phyloP scores from a whole-genome alignment of 495 filamentous ascomycete species.

The Trichoderma asperelloides region DNA sequence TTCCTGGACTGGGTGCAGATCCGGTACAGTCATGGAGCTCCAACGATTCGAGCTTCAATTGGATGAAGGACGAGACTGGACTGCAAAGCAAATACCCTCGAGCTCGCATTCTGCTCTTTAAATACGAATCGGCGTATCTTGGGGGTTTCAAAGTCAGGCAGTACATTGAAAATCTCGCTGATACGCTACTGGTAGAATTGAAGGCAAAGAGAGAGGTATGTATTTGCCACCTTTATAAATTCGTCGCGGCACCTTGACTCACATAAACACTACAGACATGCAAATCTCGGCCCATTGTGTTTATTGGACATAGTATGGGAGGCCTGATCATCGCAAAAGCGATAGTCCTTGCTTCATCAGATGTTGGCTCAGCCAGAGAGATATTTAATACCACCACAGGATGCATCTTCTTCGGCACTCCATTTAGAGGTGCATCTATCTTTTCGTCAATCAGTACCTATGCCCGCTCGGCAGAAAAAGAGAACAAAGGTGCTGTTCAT shows the following conservation, averaged over 20 bases:
- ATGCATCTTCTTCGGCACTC: constrained; percentile 29
- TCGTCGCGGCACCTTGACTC: constrained; percentile 8
- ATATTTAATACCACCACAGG: constrained; percentile 29
- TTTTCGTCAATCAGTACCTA: constrained; percentile 24
- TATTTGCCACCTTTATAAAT: not conserved
- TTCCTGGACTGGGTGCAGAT: constrained; percentile 56
- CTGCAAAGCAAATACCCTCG: constrained; percentile 21
- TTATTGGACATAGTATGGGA: constrained; percentile 51
- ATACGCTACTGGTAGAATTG: constrained; percentile 21
- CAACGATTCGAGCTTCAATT: constrained; percentile 43
- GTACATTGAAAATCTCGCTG: constrained; percentile 24
- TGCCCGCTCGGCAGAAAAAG: constrained; percentile 21
- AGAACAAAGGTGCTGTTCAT: constrained; percentile 16
- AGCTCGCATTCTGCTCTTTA: constrained; percentile 23
- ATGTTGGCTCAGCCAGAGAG: constrained; percentile 20
- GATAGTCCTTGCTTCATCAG: constrained; percentile 16
- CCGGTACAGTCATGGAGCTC: constrained; percentile 54
- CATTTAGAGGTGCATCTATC: constrained; percentile 23
- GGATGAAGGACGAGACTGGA: constrained; percentile 35
- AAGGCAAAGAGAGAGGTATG: constrained; percentile 20
- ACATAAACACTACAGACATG: constrained; percentile 23
- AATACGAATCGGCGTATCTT: constrained; percentile 25
- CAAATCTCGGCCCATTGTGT: constrained; percentile 21
- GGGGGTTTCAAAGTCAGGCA: constrained; percentile 26
- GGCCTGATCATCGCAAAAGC: constrained; percentile 49